These are phyloP conservation scores for Coriolopsis trogii DNA, from an alignment of 1,284 basidiomycete species.

Conservation along the genomic window DNA sequence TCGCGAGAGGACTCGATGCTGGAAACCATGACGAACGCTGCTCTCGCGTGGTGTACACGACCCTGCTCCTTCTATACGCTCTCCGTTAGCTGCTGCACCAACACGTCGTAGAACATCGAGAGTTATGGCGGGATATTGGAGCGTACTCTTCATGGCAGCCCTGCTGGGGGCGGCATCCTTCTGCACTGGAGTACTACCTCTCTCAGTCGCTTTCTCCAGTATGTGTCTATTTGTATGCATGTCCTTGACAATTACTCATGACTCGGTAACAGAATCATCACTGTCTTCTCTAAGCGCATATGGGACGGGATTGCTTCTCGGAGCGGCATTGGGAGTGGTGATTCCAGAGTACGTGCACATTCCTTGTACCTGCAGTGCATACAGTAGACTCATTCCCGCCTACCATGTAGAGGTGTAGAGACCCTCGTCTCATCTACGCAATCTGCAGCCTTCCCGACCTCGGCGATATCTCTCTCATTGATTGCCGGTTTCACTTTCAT, in stretches of 20 bases:
- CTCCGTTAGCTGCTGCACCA: no score
- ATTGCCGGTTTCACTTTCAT: constrained; percentile 84
- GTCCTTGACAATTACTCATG: neutral
- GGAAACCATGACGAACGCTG: no score
- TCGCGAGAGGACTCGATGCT: no score
- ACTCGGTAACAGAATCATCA: constrained; percentile 45
- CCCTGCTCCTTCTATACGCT: no score
- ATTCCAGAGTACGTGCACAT: constrained; percentile 79
- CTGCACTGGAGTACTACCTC: constrained; percentile 71
- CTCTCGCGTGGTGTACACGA: no score
- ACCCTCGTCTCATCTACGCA: constrained; percentile 45
- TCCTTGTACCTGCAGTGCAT: neutral
- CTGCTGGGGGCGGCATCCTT: constrained; percentile 78
- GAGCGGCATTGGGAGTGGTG: constrained; percentile 88
- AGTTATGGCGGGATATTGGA: constrained; percentile 31
- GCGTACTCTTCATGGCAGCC: constrained; percentile 45
- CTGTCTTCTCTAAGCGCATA: constrained; percentile 68
- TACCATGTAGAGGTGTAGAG: constrained; percentile 60
- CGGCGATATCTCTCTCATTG: constrained; percentile 72
- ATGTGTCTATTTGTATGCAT: constrained; percentile 28
- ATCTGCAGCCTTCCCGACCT: constrained; percentile 46
- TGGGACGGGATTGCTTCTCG: constrained; percentile 85
- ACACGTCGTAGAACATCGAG: neutral
- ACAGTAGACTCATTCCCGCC: neutral
- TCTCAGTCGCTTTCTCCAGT: constrained; percentile 79